Evolutionary conservation across 2,329 filamentous ascomycete genomes (phyloP).

Genomic region (Ascochyta koolunga): DNA sequence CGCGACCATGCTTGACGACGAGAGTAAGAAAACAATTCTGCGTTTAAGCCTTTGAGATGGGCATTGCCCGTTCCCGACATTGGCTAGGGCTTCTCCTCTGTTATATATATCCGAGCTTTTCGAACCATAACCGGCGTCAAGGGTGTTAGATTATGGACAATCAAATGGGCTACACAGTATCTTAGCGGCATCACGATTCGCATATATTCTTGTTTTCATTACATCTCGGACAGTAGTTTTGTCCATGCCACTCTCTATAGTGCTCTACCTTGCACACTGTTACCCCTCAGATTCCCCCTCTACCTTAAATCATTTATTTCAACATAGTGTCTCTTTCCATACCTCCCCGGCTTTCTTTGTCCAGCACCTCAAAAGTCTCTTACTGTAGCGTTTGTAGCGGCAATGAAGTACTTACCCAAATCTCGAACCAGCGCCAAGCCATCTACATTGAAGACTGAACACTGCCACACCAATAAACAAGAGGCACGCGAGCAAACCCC

Average conservation of each 20-base stretch:
- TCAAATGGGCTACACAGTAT: conserved; percentile 21
- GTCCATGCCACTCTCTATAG: conserved; percentile 15
- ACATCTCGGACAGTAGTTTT: conserved; percentile 17
- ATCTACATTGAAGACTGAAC: too few species aligned
- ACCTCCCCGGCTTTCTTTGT: not conserved
- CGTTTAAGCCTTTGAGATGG: conserved; percentile 22
- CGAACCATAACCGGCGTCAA: conserved; percentile 16
- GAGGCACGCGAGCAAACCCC: not conserved
- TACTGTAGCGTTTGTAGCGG: conserved; percentile 12
- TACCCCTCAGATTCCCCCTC: not conserved
- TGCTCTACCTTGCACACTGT: conserved; percentile 6
- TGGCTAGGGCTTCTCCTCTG: conserved; percentile 22
- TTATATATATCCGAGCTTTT: conserved; percentile 30
- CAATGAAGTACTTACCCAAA: not conserved
- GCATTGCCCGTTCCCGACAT: conserved; percentile 15
- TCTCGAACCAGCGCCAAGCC: not conserved
- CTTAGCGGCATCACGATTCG: conserved; percentile 18
- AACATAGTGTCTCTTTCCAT: not conserved
- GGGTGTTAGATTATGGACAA: conserved; percentile 23
- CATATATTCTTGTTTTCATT: conserved; percentile 7
- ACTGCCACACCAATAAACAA: not conserved
- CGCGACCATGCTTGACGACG: conserved; percentile 38
- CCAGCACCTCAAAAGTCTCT: conserved; percentile 6
- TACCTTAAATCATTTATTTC: not conserved
- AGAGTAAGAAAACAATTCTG: conserved; percentile 32